These are phyloP conservation scores for Phenoliferia sp. DNA, from an alignment of 1,284 basidiomycete species.

Conservation along the genomic window DNA sequence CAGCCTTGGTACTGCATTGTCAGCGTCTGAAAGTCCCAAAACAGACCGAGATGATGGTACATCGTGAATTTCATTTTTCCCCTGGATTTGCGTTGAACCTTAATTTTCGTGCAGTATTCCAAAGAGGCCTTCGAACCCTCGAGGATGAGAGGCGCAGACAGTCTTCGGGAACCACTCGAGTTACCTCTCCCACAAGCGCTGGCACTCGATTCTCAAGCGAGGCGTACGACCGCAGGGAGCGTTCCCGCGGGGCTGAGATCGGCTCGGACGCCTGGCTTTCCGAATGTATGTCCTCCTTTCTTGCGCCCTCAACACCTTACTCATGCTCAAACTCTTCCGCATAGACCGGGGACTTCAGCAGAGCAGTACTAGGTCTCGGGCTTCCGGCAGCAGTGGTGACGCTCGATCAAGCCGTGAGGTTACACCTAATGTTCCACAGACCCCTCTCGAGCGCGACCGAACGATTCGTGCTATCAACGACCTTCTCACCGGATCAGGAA, in stretches of 20 bases:
- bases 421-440: not conserved
- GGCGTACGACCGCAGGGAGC: not conserved
- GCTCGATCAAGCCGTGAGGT: conserved; percentile 2
- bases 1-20: too few relatives aligned
- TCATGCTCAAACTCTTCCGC: not conserved
- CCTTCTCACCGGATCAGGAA: conserved; percentile 19
- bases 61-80: too few relatives aligned
- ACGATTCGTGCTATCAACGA: conserved; percentile 24
- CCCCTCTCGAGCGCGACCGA: conserved; percentile 17
- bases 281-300: conserved; percentile 9
- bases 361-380: conserved; percentile 8
- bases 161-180: not conserved
- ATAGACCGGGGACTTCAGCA: conserved; percentile 10
- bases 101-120: not conserved
- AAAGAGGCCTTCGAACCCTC: not conserved
- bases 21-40: too few relatives aligned
- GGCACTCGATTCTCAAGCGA: not conserved
- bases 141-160: not conserved
- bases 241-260: conserved; percentile 1
- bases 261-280: conserved; percentile 13
- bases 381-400: conserved; percentile 13
- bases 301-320: not conserved
- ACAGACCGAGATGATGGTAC: too few relatives aligned
- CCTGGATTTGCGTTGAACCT: too few relatives aligned
- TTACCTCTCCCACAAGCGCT: not conserved